Conservation (phyloP, 1,284 basidiomycete genomes). For the Erythrobasidium hasegawianum region DNA sequence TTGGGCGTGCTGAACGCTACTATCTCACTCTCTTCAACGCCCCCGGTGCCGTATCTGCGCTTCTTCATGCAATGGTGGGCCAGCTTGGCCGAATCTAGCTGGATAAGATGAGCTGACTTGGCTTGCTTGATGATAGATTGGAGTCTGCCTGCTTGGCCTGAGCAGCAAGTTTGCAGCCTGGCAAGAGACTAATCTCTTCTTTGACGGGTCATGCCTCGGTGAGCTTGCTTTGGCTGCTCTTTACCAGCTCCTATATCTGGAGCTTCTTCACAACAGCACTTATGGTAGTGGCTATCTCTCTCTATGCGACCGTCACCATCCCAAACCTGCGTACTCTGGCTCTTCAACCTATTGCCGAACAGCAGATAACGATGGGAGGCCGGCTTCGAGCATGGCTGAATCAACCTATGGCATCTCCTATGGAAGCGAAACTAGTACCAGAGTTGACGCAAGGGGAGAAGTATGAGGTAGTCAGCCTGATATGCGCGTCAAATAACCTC, state of each 20-base stretch:
- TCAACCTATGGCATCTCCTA: constrained; percentile 14
- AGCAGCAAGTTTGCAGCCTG: constrained; percentile 26
- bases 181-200: constrained; percentile 33
- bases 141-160: constrained; percentile 27
- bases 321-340: constrained; percentile 31
- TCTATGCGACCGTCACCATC: constrained; percentile 34
- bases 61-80: constrained; percentile 32
- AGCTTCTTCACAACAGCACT: constrained; percentile 4
- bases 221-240: not conserved
- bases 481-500: constrained; percentile 34
- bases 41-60: constrained; percentile 24
- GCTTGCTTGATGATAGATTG: constrained; percentile 1
- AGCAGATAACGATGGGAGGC: constrained; percentile 18
- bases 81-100: not conserved
- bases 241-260: not conserved
- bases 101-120: not conserved
- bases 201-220: constrained; percentile 31
- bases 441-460: constrained; percentile 9
- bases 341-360: constrained; percentile 18
- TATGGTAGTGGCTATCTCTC: constrained; percentile 18
- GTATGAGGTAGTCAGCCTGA: constrained; percentile 13
- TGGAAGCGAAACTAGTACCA: constrained; percentile 14
- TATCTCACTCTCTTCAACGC: constrained; percentile 32
- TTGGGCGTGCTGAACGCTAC: constrained; percentile 31
- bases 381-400: constrained; percentile 16